Evolutionary conservation across 129 eudicot genomes (phyloP).

Genomic region (Rutidosis leptorrhynchoides): DNA sequence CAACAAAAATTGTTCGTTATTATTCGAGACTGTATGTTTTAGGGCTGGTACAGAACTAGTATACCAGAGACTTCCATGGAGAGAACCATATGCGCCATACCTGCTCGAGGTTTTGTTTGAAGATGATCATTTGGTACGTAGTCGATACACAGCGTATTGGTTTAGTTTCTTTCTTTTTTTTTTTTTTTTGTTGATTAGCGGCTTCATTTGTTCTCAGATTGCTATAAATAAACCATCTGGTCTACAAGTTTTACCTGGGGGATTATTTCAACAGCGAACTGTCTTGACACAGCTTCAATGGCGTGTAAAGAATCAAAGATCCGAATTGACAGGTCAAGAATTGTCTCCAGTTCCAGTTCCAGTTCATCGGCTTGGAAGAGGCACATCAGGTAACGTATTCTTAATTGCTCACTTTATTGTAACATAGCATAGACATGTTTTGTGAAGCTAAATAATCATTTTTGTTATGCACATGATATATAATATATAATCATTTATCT

Average conservation of each 20-base stretch:
- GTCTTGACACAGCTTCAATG: constrained; percentile 80
- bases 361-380: constrained; percentile 96
- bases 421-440: background rate
- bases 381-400: constrained; percentile 73
- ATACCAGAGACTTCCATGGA: constrained; percentile 89
- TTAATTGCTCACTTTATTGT: background rate
- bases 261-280: constrained; percentile 83
- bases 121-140: constrained; percentile 80
- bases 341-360: constrained; percentile 77
- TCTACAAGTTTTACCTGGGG: constrained; percentile 94
- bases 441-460: background rate
- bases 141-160: constrained; percentile 5
- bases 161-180: constrained; percentile 7
- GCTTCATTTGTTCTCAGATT: constrained; percentile 46
- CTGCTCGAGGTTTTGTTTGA: constrained; percentile 69
- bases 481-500: constrained; percentile 1
- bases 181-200: background rate
- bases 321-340: constrained; percentile 38
- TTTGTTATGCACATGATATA: no score
- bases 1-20: background rate
- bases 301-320: constrained; percentile 48
- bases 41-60: constrained; percentile 59
- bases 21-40: constrained; percentile 17
- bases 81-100: constrained; percentile 81
- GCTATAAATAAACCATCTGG: constrained; percentile 92